Percentiles rank a stretch among this genome's conserved stretches.
Conservation (phyloP, 495 filamentous ascomycete species). For the Barbatosphaeria neglecta region DNA sequence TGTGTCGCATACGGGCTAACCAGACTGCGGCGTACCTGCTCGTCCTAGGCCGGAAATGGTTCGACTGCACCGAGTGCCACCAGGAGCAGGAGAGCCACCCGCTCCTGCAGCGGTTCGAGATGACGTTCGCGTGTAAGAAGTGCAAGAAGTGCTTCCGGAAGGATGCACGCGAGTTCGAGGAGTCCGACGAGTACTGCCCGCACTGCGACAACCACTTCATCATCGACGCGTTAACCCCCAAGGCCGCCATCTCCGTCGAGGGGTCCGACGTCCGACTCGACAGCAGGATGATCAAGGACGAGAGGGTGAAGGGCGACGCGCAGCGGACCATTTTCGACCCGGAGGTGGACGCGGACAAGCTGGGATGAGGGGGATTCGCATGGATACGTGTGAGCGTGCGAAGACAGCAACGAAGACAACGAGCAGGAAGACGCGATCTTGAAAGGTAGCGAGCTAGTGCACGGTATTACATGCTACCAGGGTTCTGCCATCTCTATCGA, state of each 20-base stretch:
- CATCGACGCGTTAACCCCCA: conserved; percentile 72
- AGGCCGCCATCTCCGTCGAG: conserved; percentile 70
- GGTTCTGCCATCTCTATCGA: background rate
- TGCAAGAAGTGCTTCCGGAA: conserved; percentile 97
- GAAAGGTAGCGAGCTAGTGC: no score
- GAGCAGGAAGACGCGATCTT: no score
- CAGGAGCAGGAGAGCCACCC: conserved; percentile 63
- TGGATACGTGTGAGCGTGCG: no score
- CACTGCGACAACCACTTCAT: conserved; percentile 99
- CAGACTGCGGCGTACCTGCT: no score
- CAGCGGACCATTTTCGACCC: conserved; percentile 62
- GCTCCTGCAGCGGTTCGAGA: conserved; percentile 67
- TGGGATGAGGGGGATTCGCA: conserved; percentile 43
- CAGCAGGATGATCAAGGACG: conserved; percentile 86
- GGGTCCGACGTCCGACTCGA: conserved; percentile 81
- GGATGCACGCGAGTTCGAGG: conserved; percentile 81
- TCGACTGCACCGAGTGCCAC: conserved; percentile 96
- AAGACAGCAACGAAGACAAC: no score
- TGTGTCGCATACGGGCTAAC: background rate
- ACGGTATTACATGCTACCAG: conserved; percentile 1
- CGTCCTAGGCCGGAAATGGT: conserved; percentile 77
- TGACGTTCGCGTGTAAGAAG: conserved; percentile 96
- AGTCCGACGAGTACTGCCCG: conserved; percentile 98
- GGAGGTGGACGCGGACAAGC: conserved; percentile 55
- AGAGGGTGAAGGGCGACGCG: conserved; percentile 55